phyloP scores from a whole-genome alignment of 257 asterid species.

The Fraxinus excelsior region DNA sequence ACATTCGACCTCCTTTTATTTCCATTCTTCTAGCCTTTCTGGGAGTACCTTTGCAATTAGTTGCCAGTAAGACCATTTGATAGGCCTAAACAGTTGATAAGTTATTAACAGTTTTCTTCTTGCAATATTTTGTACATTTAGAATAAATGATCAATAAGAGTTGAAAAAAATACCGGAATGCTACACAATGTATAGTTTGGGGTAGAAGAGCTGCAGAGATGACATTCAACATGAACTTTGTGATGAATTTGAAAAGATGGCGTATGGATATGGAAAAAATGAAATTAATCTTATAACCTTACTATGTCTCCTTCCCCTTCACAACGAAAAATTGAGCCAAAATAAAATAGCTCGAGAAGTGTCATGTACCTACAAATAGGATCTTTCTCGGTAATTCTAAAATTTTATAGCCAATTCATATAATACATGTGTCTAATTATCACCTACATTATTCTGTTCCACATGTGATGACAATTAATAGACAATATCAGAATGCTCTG shows the following conservation, averaged over 20 bases:
- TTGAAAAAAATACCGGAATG: no score
- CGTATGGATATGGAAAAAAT: neutral
- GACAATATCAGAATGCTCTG: neutral
- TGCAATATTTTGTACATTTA: neutral
- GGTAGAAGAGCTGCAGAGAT: no score
- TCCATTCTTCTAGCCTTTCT: neutral
- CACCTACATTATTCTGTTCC: neutral
- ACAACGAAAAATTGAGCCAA: neutral
- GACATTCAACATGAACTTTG: no score
- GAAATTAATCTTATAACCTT: neutral
- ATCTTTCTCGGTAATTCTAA: neutral
- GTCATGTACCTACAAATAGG: neutral
- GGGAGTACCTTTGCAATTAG: neutral
- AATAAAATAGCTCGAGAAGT: neutral
- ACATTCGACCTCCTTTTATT: neutral
- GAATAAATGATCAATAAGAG: no score
- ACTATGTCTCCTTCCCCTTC: neutral
- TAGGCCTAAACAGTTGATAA: neutral
- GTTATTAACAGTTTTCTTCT: no score
- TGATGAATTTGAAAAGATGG: neutral
- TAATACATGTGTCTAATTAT: constrained; percentile 5
- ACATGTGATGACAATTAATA: neutral
- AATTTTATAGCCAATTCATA: constrained; percentile 19
- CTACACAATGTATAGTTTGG: no score
- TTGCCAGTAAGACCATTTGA: neutral